Evolutionary conservation across 805 yeast species (phyloP).

Genomic region (Pichia phayaonensis): DNA sequence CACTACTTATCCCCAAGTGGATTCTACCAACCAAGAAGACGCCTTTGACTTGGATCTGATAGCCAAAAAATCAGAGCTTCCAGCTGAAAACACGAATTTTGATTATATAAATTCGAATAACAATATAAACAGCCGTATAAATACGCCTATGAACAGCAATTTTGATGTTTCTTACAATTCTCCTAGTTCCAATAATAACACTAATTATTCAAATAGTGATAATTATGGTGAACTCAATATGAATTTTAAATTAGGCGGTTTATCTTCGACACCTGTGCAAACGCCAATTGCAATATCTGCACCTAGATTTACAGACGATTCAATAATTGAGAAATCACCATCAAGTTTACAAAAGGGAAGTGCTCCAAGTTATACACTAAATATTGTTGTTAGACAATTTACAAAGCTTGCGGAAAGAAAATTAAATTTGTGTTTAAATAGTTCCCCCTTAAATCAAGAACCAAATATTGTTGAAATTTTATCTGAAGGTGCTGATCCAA

Average conservation of each 20-base stretch:
- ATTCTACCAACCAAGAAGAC: not conserved
- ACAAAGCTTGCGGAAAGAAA: constrained; percentile 90
- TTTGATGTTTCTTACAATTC: not conserved
- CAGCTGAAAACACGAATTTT: not conserved
- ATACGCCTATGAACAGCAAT: not conserved
- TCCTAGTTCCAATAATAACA: not conserved
- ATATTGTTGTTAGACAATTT: constrained; percentile 90
- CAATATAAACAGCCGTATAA: not conserved
- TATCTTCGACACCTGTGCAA: constrained; percentile 1
- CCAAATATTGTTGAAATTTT: constrained; percentile 73
- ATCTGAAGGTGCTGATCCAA: constrained; percentile 79
- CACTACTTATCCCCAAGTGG: not conserved
- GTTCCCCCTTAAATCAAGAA: constrained; percentile 57
- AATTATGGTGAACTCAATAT: constrained; percentile 21
- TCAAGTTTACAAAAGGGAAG: constrained; percentile 47
- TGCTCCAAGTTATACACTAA: constrained; percentile 72
- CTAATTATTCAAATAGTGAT: constrained; percentile 15
- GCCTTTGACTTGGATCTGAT: not conserved
- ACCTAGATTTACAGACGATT: constrained; percentile 4
- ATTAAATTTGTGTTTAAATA: constrained; percentile 60
- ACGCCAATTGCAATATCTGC: constrained; percentile 11
- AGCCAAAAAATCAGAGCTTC: not conserved
- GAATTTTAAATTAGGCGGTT: constrained; percentile 21
- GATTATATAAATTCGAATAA: not conserved
- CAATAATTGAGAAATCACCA: constrained; percentile 22